phyloP scores from a whole-genome alignment of 2,329 filamentous ascomycete genomes.

The Aspergillus transmontanensis region DNA sequence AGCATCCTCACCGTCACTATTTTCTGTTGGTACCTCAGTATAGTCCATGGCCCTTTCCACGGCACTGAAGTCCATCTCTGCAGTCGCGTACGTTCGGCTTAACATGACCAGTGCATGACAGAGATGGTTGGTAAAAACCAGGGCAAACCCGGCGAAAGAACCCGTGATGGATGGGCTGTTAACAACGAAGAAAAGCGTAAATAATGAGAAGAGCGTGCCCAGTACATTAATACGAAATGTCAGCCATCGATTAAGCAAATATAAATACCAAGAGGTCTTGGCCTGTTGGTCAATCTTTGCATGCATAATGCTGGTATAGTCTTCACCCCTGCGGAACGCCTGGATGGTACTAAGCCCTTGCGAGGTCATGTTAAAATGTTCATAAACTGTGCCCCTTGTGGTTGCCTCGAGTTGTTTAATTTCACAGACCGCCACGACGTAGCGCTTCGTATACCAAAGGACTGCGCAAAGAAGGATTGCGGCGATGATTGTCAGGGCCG shows the following conservation, averaged over 20 bases:
- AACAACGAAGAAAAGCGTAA: not conserved
- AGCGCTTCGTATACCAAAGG: not conserved
- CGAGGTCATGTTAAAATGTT: not conserved
- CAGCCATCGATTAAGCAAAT: conserved; percentile 9
- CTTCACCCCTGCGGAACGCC: conserved; percentile 1
- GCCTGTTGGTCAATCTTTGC: conserved; percentile 5
- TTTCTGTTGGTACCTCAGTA: not conserved
- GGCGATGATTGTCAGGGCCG: not conserved
- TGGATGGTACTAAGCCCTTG: conserved; percentile 5
- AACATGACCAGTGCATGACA: not conserved
- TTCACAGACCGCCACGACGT: not conserved
- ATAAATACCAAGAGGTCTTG: conserved; percentile 5
- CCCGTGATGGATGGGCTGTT: conserved; percentile 1
- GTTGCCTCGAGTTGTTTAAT: conserved; percentile 6
- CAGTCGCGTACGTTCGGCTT: not conserved
- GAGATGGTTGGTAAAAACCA: not conserved
- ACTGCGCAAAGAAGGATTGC: not conserved
- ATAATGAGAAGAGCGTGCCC: conserved; percentile 4
- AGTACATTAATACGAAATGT: conserved; percentile 6
- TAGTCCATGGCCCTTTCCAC: not conserved
- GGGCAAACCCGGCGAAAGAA: not conserved
- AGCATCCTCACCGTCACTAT: not conserved
- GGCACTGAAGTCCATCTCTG: not conserved
- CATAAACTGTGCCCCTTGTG: not conserved
- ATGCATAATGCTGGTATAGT: not conserved